Percentiles rank a stretch among this genome's conserved stretches.
Conservation (phyloP, 2,329 filamentous ascomycete species). For the Ascochyta fabae region DNA sequence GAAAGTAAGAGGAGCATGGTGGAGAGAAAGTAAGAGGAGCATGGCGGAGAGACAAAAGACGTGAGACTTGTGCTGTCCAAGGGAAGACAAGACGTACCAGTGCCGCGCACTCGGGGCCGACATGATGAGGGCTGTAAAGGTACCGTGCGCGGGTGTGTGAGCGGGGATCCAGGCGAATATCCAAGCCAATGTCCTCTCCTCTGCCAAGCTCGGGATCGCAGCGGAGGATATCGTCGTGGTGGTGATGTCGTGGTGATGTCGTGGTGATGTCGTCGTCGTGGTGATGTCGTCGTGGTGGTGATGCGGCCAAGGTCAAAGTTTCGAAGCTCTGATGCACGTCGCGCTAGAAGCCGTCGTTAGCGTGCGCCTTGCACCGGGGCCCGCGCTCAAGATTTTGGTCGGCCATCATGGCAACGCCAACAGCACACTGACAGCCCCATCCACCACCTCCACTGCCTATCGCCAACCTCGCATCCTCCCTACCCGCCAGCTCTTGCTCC, state of each 20-base stretch:
- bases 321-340: conserved; percentile 25
- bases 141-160: too few species aligned
- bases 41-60: too few species aligned
- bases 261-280: not conserved
- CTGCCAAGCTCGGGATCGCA: too few species aligned
- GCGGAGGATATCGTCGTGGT: not conserved
- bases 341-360: conserved; percentile 21
- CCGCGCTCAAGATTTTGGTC: conserved; percentile 32
- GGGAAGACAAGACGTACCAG: conserved; percentile 62
- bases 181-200: too few species aligned
- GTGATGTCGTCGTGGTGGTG: too few species aligned
- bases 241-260: not conserved
- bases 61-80: too few species aligned
- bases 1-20: too few species aligned
- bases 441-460: conserved; percentile 7
- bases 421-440: not conserved
- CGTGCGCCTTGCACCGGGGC: conserved; percentile 3
- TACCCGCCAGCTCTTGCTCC: not conserved
- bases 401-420: conserved; percentile 15
- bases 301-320: conserved; percentile 19
- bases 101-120: conserved; percentile 68
- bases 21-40: too few species aligned
- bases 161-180: too few species aligned
- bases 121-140: conserved; percentile 55
- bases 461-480: conserved; percentile 12